Percentiles rank a stretch among this genome's conserved stretches.
These are phyloP conservation scores for Pyrenophora tritici-repentis DNA, from an alignment of 2,329 filamentous ascomycete genomes.

Conservation along the genomic window DNA sequence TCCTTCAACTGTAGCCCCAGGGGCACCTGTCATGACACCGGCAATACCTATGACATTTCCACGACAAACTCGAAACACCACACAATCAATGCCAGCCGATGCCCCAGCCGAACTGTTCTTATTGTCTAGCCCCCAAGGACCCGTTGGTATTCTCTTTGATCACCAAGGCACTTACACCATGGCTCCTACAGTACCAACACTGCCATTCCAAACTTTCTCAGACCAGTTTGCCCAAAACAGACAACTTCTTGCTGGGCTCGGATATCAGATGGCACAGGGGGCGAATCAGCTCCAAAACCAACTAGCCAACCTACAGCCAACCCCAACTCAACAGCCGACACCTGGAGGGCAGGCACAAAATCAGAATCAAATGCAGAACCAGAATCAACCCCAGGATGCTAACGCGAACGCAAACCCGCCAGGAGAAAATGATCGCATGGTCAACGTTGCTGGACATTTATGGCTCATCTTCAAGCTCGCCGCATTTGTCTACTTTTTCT, in stretches of 20 bases:
- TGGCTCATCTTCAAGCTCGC: constrained; percentile 65
- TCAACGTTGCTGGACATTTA: constrained; percentile 45
- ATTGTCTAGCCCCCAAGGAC: constrained; percentile 45
- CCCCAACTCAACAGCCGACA: constrained; percentile 22
- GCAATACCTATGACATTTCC: constrained; percentile 13
- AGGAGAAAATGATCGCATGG: constrained; percentile 33
- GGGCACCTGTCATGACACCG: constrained; percentile 2
- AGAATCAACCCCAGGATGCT: constrained; percentile 11
- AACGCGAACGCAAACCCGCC: constrained; percentile 17
- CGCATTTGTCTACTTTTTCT: constrained; percentile 64
- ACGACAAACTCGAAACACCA: constrained; percentile 5
- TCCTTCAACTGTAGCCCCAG: constrained; percentile 5
- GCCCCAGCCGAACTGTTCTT: constrained; percentile 40
- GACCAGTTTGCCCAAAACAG: constrained; percentile 43
- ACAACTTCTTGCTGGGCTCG: constrained; percentile 37
- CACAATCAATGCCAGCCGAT: constrained; percentile 20
- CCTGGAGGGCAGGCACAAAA: constrained; percentile 17
- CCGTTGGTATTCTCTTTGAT: constrained; percentile 44
- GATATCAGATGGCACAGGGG: constrained; percentile 38
- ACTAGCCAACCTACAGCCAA: constrained; percentile 23
- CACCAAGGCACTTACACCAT: constrained; percentile 44
- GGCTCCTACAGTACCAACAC: constrained; percentile 32
- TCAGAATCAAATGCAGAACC: constrained; percentile 20
- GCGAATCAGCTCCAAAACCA: constrained; percentile 22
- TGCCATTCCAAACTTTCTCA: constrained; percentile 39